Evolutionary conservation across 106 monocot species (phyloP).

Genomic region (Cymbidium sinense): DNA sequence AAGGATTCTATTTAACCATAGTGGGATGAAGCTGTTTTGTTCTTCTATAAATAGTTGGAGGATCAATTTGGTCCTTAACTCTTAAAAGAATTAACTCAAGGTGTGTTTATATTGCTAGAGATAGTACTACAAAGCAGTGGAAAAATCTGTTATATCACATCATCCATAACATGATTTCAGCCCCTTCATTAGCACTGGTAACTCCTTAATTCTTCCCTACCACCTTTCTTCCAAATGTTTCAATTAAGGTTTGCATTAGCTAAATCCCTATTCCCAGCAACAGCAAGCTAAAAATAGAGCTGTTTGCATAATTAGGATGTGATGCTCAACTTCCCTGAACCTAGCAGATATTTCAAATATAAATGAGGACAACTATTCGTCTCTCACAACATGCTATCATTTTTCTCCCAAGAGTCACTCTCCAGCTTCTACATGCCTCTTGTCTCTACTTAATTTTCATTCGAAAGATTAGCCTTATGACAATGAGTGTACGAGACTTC

Average conservation of each 20-base stretch:
- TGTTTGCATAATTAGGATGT: not conserved
- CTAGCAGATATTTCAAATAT: not conserved
- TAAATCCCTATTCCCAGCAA: not conserved
- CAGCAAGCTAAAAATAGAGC: not conserved
- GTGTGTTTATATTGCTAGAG: not conserved
- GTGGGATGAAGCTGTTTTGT: too few relatives aligned
- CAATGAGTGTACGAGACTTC: too few relatives aligned
- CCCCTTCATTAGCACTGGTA: not conserved
- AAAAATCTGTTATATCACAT: not conserved
- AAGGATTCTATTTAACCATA: too few relatives aligned
- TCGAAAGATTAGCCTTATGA: too few relatives aligned
- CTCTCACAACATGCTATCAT: too few relatives aligned
- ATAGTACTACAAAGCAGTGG: not conserved
- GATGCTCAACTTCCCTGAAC: not conserved
- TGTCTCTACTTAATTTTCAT: too few relatives aligned
- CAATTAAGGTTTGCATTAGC: not conserved
- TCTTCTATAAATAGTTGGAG: too few relatives aligned
- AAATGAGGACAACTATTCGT: too few relatives aligned
- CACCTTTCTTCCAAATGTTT: not conserved
- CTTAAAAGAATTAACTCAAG: not conserved
- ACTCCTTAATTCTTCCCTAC: not conserved
- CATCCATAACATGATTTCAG: not conserved
- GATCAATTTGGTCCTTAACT: too few relatives aligned
- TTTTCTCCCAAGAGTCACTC: too few relatives aligned
- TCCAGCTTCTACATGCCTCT: too few relatives aligned